Base-by-base conservation (phyloP, 108 stramenopile species). In the Mediolabrus comicus region DNA sequence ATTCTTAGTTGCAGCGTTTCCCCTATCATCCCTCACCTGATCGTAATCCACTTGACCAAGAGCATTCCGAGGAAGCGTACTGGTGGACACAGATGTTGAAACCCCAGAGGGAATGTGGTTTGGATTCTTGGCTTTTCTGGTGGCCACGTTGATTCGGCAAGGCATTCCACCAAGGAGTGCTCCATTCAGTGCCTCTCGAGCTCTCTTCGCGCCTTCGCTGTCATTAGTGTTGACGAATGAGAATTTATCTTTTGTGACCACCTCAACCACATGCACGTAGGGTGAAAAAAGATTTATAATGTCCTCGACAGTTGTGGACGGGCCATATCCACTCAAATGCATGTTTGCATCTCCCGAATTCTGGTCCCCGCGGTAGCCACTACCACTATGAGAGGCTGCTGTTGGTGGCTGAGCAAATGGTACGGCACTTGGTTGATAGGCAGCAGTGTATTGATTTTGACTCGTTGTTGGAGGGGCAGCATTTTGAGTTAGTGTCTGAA, bases 1-100 rank as follows among this genome's bases (percentile, higher is more conserved):
- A 71, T 94, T 94, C 66, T 88, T 94, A 0, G 93, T 94, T 26
- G 90, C 90, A 22, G 87, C 83, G 65, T 94, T 94, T n/a, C 93
- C 93, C 19, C 93, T 74, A 72, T 94, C 93, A 59, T 94, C 93
- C 16, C 86, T 65, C 11, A 88, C 87, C 26, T 75, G 53, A 19
- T 54, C 16, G 51, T 66, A 69, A 28, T 81, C 78, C 33, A 84
- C 62, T 52, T 84, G 80, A 16, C 83, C 83, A 13, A 62, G 29
- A 53, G 32, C 57, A 60, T 84, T 67, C 16, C 69, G 61, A 11
- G 83, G 83, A 11, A 81, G 51, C 29, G 76, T 51, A 62, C 64
- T 55, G 14, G 72, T 22, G n/a, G n/a, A n/a, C 9, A 35, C 65
- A 6, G 59, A 38, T 31, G 32, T 16, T 3, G 46, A 33, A 29